These are phyloP conservation scores for Alternaria solani DNA, from an alignment of 2,329 filamentous ascomycete species.

Conservation along the genomic window DNA sequence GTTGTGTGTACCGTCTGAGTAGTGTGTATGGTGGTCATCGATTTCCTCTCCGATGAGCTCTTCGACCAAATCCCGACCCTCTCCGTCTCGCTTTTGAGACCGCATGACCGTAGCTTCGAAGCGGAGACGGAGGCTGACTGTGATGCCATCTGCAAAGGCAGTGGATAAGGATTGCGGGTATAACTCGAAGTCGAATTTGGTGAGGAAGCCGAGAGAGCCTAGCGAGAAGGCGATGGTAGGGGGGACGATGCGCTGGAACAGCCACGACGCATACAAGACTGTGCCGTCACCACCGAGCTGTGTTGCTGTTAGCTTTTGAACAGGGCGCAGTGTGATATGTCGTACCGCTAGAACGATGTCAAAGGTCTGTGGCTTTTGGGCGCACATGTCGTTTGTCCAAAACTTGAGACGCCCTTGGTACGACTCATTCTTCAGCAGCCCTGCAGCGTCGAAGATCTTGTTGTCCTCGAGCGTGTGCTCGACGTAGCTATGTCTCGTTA, in stretches of 20 bases:
- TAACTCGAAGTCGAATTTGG: conserved; percentile 90
- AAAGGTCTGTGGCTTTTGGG: conserved; percentile 80
- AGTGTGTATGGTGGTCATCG: conserved; percentile 84
- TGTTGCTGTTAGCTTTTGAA: conserved; percentile 11
- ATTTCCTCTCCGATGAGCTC: conserved; percentile 87
- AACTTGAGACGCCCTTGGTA: conserved; percentile 71
- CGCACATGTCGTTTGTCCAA: conserved; percentile 84
- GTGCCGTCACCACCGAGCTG: conserved; percentile 92
- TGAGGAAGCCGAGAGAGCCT: conserved; percentile 92
- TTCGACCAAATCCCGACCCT: conserved; percentile 70
- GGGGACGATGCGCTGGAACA: conserved; percentile 94
- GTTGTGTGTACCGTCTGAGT: conserved; percentile 82
- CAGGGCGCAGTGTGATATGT: not conserved
- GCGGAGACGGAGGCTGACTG: conserved; percentile 83
- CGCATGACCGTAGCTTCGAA: conserved; percentile 97
- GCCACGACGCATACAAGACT: conserved; percentile 93
- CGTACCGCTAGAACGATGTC: conserved; percentile 85
- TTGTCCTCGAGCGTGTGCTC: conserved; percentile 77
- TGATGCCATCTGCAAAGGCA: conserved; percentile 83
- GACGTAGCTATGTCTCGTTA: conserved; percentile 61
- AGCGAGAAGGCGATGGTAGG: conserved; percentile 91
- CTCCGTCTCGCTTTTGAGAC: conserved; percentile 61
- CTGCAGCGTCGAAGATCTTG: conserved; percentile 75
- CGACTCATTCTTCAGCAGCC: conserved; percentile 69
- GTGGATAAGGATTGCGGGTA: conserved; percentile 73